Conservation (phyloP, 2,329 filamentous ascomycete species). For the Claviceps purpurea region DNA sequence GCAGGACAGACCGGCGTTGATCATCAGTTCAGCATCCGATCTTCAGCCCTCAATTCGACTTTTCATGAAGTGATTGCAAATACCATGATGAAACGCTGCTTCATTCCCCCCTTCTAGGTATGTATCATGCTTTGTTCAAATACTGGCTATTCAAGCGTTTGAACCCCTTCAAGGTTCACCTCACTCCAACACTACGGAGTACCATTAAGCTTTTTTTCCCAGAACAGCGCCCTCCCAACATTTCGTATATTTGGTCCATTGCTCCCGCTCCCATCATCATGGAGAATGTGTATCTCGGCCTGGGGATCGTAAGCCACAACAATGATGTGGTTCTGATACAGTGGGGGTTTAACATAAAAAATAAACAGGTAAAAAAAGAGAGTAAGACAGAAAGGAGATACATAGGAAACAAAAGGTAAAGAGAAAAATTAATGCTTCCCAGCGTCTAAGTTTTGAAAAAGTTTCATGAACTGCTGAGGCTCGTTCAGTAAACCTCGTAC, state of each 20-base stretch:
- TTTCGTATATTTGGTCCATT: background rate
- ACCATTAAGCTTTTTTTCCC: conserved; percentile 2
- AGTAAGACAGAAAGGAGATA: background rate
- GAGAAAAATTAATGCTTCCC: conserved; percentile 2
- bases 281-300: background rate
- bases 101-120: conserved; percentile 11
- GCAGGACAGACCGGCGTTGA: too few relatives aligned
- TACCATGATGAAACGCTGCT: conserved; percentile 4
- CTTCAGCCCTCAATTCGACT: too few relatives aligned
- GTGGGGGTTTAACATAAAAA: background rate
- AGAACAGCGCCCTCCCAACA: background rate
- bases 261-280: background rate
- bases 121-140: conserved; percentile 13
- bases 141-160: conserved; percentile 16
- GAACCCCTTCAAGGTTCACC: conserved; percentile 5
- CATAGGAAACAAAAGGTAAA: background rate
- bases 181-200: background rate
- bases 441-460: conserved; percentile 3
- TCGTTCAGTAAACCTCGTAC: conserved; percentile 1
- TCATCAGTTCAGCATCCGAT: too few relatives aligned
- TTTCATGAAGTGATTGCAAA: too few relatives aligned
- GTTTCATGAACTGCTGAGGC: background rate
- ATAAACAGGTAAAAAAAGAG: background rate
- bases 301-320: background rate
- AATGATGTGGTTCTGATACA: background rate